Evolutionary conservation across 768 basidiomycete genomes (phyloP).

Genomic region (Cystofilobasidium capitatum): DNA sequence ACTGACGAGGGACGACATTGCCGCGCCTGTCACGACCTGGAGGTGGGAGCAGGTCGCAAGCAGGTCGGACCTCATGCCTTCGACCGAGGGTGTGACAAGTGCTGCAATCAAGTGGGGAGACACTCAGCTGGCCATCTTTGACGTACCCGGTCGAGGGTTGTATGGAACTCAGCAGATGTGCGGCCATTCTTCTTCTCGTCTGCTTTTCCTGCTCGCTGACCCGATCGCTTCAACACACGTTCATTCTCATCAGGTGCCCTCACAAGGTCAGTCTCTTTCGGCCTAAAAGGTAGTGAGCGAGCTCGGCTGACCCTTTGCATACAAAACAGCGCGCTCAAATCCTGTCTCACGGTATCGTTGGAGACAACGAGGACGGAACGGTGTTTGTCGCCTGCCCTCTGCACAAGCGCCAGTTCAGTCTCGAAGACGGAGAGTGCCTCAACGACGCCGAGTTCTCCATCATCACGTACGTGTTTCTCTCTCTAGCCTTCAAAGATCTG

Average conservation of each 20-base stretch:
- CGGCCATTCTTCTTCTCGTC: not conserved
- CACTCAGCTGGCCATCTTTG: conserved; percentile 59
- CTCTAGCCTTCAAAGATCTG: not conserved
- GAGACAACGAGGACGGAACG: conserved; percentile 52
- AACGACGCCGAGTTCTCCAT: conserved; percentile 51
- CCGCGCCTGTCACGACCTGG: conserved; percentile 49
- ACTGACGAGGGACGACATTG: conserved; percentile 34
- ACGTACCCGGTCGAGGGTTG: conserved; percentile 51
- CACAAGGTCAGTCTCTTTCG: too few species aligned
- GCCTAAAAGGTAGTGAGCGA: too few species aligned
- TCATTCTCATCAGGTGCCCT: conserved; percentile 6
- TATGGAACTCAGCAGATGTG: conserved; percentile 62
- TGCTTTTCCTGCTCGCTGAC: not conserved
- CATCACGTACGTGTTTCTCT: conserved; percentile 11
- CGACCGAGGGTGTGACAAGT: conserved; percentile 45
- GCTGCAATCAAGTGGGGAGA: conserved; percentile 31
- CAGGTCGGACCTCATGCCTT: conserved; percentile 47
- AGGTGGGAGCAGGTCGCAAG: conserved; percentile 49
- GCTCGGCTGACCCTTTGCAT: too few species aligned
- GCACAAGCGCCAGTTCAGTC: conserved; percentile 58
- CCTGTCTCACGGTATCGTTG: conserved; percentile 56
- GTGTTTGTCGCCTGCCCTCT: conserved; percentile 48
- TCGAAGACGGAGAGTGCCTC: conserved; percentile 51
- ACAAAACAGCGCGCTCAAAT: conserved; percentile 61
- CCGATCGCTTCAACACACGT: not conserved